Percentiles rank a stretch among this genome's conserved stretches.
Evolutionary conservation across 768 basidiomycete species (phyloP).

Genomic region (Lactarius sanguifluus): DNA sequence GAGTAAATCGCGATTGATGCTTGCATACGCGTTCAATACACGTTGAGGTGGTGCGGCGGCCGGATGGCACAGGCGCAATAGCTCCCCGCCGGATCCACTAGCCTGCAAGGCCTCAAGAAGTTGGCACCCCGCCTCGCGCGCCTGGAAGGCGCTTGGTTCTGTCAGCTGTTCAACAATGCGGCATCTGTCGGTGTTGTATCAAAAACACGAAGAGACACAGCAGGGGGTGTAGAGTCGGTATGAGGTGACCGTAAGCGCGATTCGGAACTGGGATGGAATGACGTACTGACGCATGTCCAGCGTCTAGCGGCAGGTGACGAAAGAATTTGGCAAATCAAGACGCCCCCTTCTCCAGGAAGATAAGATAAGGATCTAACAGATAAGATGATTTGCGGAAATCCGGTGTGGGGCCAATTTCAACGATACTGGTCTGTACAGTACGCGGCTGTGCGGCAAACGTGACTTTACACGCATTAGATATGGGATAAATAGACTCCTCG

Average conservation of each 20-base stretch:
- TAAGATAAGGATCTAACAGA: neutral
- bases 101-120: neutral
- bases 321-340: too few species aligned
- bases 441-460: neutral
- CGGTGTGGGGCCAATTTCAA: neutral
- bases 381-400: neutral
- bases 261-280: neutral
- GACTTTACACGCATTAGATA: neutral
- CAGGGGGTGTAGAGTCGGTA: neutral
- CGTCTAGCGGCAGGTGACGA: neutral
- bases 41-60: neutral
- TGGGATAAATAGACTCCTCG: neutral
- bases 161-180: neutral
- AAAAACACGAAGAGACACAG: slow-evolving; percentile 1
- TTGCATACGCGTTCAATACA: neutral
- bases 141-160: neutral
- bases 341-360: neutral
- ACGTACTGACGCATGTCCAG: neutral
- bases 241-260: neutral
- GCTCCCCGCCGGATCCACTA: neutral
- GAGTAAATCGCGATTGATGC: neutral
- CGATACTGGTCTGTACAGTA: neutral
- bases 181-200: neutral
- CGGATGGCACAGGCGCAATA: neutral
- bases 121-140: neutral